Evolutionary conservation across 106 monocot genomes (phyloP).

Genomic region (Apostasia shenzhenica): DNA sequence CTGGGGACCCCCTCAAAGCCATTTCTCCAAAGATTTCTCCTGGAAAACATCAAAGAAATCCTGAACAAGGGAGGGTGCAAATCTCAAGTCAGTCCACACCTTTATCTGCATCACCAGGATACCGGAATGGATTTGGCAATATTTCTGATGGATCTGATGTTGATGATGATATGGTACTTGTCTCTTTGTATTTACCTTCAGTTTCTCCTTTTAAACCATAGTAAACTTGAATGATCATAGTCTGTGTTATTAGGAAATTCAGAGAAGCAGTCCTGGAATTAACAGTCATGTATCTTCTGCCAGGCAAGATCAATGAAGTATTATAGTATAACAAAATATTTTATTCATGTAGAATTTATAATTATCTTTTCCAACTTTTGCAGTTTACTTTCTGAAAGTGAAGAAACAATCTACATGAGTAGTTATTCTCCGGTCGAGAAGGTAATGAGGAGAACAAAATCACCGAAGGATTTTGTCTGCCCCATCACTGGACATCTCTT

Average conservation of each 20-base stretch:
- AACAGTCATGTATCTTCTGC: slow-evolving; percentile 13
- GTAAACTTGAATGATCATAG: background rate
- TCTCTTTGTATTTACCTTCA: background rate
- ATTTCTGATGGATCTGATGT: slow-evolving; percentile 8
- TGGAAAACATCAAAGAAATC: slow-evolving; percentile 1
- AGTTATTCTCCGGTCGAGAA: slow-evolving; percentile 22
- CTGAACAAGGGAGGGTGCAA: slow-evolving; percentile 4
- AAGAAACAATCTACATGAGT: slow-evolving; percentile 18
- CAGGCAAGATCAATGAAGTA: slow-evolving; percentile 17
- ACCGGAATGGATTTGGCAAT: background rate
- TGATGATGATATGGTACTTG: slow-evolving; percentile 21
- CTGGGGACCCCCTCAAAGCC: slow-evolving; percentile 4
- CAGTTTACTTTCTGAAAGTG: slow-evolving; percentile 32
- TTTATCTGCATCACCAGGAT: slow-evolving; percentile 1
- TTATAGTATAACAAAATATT: background rate
- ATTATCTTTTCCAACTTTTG: background rate
- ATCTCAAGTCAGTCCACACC: slow-evolving; percentile 8
- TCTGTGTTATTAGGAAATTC: background rate
- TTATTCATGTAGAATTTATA: background rate
- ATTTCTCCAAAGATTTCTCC: slow-evolving; percentile 11
- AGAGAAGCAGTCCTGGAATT: background rate
- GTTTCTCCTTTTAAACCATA: background rate
- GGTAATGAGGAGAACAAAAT: slow-evolving; percentile 16
- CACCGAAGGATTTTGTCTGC: slow-evolving; percentile 57
- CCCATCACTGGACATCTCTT: slow-evolving; percentile 54